phyloP scores from a whole-genome alignment of 805 yeast species.

The Saccharomycopsis schoenii region DNA sequence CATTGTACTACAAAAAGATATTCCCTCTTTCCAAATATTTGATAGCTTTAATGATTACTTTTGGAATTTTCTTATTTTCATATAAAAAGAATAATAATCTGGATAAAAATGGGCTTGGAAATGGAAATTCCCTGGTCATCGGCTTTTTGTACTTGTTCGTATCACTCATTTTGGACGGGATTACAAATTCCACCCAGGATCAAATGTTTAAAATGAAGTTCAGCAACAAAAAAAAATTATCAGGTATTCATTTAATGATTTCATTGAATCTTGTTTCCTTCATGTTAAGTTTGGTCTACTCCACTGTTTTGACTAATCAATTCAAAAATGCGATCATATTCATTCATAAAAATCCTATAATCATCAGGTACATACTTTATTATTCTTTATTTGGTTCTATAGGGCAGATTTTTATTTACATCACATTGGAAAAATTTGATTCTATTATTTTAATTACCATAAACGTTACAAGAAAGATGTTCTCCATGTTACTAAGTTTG shows the following conservation, averaged over 20 bases:
- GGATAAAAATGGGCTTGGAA: conserved; percentile 37
- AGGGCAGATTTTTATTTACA: conserved; percentile 91
- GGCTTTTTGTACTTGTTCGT: conserved; percentile 53
- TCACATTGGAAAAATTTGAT: conserved; percentile 75
- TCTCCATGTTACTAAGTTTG: conserved; percentile 87
- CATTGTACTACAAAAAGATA: conserved; percentile 52
- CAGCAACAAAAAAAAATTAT: conserved; percentile 33
- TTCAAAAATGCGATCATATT: conserved; percentile 39
- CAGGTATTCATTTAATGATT: conserved; percentile 87
- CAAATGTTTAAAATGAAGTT: conserved; percentile 48
- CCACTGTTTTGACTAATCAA: conserved; percentile 39
- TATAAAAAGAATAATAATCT: conserved; percentile 28
- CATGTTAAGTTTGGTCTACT: conserved; percentile 40
- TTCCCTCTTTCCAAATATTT: conserved; percentile 70
- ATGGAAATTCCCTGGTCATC: conserved; percentile 26
- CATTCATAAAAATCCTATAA: conserved; percentile 35
- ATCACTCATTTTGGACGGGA: conserved; percentile 78
- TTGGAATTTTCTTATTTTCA: conserved; percentile 78
- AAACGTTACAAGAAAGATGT: conserved; percentile 93
- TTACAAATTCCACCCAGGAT: conserved; percentile 92
- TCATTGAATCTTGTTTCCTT: conserved; percentile 42
- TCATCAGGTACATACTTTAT: conserved; percentile 30
- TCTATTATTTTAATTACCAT: conserved; percentile 82
- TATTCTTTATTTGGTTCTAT: conserved; percentile 78
- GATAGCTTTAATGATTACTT: conserved; percentile 70